Evolutionary conservation across 352 stramenopile species (phyloP).

Genomic region (Globisporangium spiculum): DNA sequence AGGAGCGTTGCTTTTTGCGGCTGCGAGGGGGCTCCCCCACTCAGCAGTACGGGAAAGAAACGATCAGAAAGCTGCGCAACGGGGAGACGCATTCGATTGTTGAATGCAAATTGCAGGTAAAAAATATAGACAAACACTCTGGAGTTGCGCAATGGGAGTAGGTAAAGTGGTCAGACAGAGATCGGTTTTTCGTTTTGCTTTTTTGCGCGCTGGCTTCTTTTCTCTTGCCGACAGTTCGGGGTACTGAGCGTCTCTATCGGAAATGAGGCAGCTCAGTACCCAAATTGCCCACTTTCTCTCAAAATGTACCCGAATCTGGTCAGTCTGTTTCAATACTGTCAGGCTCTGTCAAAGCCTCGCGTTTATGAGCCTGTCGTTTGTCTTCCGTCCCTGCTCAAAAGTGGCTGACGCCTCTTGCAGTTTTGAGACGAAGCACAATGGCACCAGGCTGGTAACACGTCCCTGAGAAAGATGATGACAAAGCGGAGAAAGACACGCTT

Average conservation of each 20-base stretch:
- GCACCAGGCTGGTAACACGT: not conserved
- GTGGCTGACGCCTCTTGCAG: not conserved
- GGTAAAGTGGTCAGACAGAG: slow-evolving; percentile 8
- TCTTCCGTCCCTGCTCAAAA: not conserved
- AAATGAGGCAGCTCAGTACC: not conserved
- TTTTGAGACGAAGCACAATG: slow-evolving; percentile 7
- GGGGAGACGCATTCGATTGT: not conserved
- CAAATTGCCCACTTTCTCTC: not conserved
- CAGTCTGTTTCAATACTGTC: not conserved
- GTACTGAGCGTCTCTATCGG: not conserved
- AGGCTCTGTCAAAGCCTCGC: not conserved
- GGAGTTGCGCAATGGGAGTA: slow-evolving; percentile 9
- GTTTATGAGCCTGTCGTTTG: not conserved
- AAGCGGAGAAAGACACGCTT: not conserved
- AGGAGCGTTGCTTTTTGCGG: not conserved
- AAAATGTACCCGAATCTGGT: not conserved
- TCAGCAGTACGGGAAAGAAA: not conserved
- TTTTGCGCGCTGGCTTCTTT: not conserved
- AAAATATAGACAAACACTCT: not conserved
- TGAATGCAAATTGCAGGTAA: not conserved
- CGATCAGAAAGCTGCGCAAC: not conserved
- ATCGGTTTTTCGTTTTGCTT: slow-evolving; percentile 5
- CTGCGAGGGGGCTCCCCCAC: slow-evolving; percentile 1
- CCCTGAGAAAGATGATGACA: not conserved
- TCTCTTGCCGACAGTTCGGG: not conserved